Conservation (phyloP, 768 basidiomycete species). For the Calocybe indica region DNA sequence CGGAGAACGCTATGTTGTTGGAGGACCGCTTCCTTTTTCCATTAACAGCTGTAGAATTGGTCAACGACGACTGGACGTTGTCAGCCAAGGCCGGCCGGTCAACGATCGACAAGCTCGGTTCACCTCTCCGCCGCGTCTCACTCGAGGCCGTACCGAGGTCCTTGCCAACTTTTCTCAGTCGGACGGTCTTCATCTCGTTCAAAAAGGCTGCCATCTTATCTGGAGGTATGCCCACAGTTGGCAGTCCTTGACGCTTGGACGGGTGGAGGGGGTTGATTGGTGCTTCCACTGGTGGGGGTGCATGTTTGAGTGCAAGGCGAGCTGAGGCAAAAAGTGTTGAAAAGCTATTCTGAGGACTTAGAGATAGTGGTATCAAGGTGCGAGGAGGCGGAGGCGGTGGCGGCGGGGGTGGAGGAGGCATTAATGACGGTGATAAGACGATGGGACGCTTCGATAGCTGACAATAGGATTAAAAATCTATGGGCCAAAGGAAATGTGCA, state of each 20-base stretch:
- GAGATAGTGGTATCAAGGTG: too few species aligned
- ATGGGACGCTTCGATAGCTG: constrained; percentile 42
- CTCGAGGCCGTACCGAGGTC: neutral
- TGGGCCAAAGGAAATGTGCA: neutral
- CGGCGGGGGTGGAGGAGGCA: constrained; percentile 35
- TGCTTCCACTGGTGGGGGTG: constrained; percentile 51
- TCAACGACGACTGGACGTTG: neutral
- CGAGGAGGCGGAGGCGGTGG: constrained; percentile 26
- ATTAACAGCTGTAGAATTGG: constrained; percentile 11
- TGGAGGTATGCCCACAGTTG: constrained; percentile 66
- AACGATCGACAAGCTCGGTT: too few species aligned
- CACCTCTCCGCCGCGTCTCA: too few species aligned
- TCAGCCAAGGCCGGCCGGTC: too few species aligned
- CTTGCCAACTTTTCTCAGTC: constrained; percentile 52
- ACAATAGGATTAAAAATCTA: neutral
- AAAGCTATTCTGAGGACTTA: too few species aligned
- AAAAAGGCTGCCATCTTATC: constrained; percentile 84
- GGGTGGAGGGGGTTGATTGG: constrained; percentile 51
- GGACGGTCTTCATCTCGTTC: constrained; percentile 72
- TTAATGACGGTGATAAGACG: constrained; percentile 30
- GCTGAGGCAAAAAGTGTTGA: constrained; percentile 42
- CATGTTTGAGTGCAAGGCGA: constrained; percentile 62
- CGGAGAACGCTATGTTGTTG: constrained; percentile 13
- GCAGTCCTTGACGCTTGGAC: constrained; percentile 46
- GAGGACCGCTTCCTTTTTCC: constrained; percentile 31